phyloP scores from a whole-genome alignment of 2,329 filamentous ascomycete genomes.

The Coniochaeta ligniaria region DNA sequence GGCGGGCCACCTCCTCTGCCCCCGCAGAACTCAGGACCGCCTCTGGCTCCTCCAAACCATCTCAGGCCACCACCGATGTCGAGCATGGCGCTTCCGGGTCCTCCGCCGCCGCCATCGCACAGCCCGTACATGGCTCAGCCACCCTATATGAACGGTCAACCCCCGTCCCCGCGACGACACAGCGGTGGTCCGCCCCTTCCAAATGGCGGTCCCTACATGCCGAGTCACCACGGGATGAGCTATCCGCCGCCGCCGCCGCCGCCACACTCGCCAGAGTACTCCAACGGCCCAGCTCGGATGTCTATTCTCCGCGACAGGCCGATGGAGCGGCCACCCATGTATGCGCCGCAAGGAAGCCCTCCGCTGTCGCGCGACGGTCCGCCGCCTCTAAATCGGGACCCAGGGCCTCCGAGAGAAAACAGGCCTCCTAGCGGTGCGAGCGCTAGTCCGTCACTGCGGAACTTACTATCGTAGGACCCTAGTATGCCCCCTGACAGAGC shows the following conservation, averaged over 20 bases:
- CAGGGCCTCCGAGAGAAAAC: slow-evolving; percentile 24
- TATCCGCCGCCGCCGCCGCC: background rate
- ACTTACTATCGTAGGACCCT: slow-evolving; percentile 55
- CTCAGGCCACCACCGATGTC: slow-evolving; percentile 42
- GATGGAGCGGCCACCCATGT: slow-evolving; percentile 23
- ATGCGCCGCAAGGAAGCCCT: slow-evolving; percentile 37
- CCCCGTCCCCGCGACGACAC: slow-evolving; percentile 39
- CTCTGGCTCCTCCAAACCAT: slow-evolving; percentile 21
- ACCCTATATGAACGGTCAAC: slow-evolving; percentile 34
- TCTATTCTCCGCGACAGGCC: slow-evolving; percentile 5
- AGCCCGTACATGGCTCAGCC: slow-evolving; percentile 31
- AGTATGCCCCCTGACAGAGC: background rate
- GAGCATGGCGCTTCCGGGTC: slow-evolving; percentile 30
- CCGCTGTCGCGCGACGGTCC: slow-evolving; percentile 30
- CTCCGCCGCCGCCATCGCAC: slow-evolving; percentile 34
- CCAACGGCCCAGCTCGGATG: background rate
- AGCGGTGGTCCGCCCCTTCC: slow-evolving; percentile 30
- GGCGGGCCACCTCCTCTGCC: slow-evolving; percentile 28
- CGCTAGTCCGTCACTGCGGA: slow-evolving; percentile 68
- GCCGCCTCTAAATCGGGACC: slow-evolving; percentile 21
- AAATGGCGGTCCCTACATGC: slow-evolving; percentile 32
- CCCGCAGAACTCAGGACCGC: slow-evolving; percentile 12
- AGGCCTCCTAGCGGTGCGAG: slow-evolving; percentile 60
- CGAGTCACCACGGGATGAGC: slow-evolving; percentile 18
- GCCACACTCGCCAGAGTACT: slow-evolving; percentile 25